Base-by-base conservation (phyloP, 345 rosid species). In the Eucalyptus regnans region DNA sequence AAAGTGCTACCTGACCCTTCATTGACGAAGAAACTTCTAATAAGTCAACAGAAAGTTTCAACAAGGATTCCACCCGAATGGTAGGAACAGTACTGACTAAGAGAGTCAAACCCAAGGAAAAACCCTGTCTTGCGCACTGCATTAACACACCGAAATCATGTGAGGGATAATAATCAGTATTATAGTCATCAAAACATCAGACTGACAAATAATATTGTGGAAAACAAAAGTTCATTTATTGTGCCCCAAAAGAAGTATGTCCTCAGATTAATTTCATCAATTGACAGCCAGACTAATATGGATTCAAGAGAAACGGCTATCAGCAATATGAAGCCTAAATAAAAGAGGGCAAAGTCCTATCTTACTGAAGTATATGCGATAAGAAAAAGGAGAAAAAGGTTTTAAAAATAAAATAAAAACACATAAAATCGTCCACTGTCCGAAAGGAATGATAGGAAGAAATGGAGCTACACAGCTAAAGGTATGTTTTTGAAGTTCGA, bases 61-160 rank as follows among this genome's bases (percentile, higher is more conserved):
- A 92, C 88, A 97, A 86, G 18, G 99, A 92, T 50, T 94, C 98
- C 86, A 96, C 89, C 88, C 92, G 94, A 92, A 98, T 92, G 92
- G 94, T 89, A 68, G 96, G 90, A 86, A 97, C 92, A 20, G 92
- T 80, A 86, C 94, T 89, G 88, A 96, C 87, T 89, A 94, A 89
- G 86, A 95, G 90, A 25, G 97, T 93, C 92, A 98, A 92, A 87
- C 98, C 99, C 92, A 98, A 93, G 5, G 99, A 96, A 94, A 97
- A 98, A 60, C 99, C 99, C 91, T 96, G 99, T 89, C 99, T 96
- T 60, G 99, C 99, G 90, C 97, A 97, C 99, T 97, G 93, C 91
- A 92, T 90, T 87, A 88, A 41, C 60, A 89, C 37, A 25, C 29
- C 37, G 3, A n/a, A 58, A 56, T 46, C 58, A 46, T 12, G 71